These are phyloP conservation scores for Glaciozyma antarctica DNA, from an alignment of 768 basidiomycete species.

Conservation along the genomic window DNA sequence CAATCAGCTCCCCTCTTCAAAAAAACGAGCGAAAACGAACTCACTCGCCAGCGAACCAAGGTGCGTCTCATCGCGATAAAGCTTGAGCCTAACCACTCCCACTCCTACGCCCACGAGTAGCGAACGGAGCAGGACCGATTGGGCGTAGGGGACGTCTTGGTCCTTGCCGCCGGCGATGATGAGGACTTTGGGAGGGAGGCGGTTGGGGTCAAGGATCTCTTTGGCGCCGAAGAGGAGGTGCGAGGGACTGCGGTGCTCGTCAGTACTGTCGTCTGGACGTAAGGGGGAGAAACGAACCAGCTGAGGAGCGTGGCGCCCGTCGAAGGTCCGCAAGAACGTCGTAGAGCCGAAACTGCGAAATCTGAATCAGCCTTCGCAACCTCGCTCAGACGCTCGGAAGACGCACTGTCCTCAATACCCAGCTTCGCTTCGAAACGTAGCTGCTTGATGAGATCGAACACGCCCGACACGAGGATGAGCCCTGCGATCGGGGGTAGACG, in stretches of 20 bases:
- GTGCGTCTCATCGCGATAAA: conserved; percentile 16
- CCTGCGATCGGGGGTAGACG: conserved; percentile 27
- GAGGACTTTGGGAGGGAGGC: conserved; percentile 11
- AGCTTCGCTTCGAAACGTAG: conserved; percentile 26
- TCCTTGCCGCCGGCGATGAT: conserved; percentile 22
- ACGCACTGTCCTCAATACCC: conserved; percentile 28
- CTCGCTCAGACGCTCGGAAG: neutral
- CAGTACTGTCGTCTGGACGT: neutral
- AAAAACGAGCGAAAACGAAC: neutral
- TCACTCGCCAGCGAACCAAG: conserved; percentile 13
- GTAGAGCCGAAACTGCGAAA: neutral
- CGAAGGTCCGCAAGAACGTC: conserved; percentile 1
- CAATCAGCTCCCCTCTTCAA: neutral
- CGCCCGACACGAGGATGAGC: conserved; percentile 30
- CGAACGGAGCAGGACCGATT: conserved; percentile 12
- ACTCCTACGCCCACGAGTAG: conserved; percentile 14
- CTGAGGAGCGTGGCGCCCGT: neutral
- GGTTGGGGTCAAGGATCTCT: conserved; percentile 6
- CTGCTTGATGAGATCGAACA: conserved; percentile 34
- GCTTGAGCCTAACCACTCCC: conserved; percentile 2
- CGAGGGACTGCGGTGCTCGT: conserved; percentile 9
- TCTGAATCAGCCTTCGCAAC: neutral
- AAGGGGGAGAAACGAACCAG: neutral
- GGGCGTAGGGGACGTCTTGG: conserved; percentile 10
- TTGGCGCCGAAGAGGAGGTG: conserved; percentile 25